A percentile compares a stretch with the other conserved stretches of the same genome.
Conservation (phyloP, 2,329 filamentous ascomycete species). For the Botrytis fabae region DNA sequence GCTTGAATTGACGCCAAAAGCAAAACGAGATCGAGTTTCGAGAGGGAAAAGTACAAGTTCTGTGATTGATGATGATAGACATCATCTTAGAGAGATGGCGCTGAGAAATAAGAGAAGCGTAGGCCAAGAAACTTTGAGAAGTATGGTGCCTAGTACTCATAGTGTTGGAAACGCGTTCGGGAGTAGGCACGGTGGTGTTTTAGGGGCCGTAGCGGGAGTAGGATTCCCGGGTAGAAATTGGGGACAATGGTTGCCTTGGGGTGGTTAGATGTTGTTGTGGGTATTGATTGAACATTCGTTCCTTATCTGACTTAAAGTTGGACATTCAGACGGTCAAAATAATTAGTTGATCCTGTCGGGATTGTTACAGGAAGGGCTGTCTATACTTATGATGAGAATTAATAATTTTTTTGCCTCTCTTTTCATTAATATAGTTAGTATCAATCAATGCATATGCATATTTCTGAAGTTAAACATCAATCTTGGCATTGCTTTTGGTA, state of each 20-base stretch:
- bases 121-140: constrained; percentile 31
- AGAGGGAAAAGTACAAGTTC: background rate
- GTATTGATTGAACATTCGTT: background rate
- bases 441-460: background rate
- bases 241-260: constrained; percentile 18
- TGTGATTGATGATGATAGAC: constrained; percentile 24
- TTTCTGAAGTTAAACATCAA: background rate
- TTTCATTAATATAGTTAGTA: background rate
- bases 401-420: background rate
- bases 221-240: constrained; percentile 20
- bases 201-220: constrained; percentile 15
- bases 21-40: background rate
- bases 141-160: constrained; percentile 32
- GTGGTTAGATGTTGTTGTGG: background rate
- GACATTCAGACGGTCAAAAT: background rate
- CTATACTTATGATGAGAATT: background rate
- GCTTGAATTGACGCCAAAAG: constrained; percentile 20
- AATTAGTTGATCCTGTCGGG: background rate
- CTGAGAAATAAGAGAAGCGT: constrained; percentile 34
- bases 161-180: constrained; percentile 21
- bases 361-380: background rate
- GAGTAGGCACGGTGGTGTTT: background rate
- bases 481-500: background rate
- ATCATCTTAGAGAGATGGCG: constrained; percentile 29
- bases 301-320: background rate